These are phyloP conservation scores for Blumeria hordei DNA, from an alignment of 2,329 filamentous ascomycete genomes.

Conservation along the genomic window DNA sequence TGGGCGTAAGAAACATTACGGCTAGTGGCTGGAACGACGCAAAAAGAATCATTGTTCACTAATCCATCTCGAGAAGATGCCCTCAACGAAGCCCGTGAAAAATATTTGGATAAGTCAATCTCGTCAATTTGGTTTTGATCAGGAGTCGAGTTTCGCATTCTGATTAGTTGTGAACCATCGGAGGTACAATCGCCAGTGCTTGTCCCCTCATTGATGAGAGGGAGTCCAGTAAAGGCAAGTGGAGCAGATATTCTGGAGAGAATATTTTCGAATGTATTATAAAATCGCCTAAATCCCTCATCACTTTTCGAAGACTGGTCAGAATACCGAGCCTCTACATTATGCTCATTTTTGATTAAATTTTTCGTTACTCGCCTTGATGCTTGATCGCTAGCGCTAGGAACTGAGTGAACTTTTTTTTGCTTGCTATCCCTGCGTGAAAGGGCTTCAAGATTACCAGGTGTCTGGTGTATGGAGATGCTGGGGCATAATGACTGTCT, in stretches of 20 bases:
- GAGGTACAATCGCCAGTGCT: constrained; percentile 13
- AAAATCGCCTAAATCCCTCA: constrained; percentile 74
- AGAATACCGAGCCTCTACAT: constrained; percentile 12
- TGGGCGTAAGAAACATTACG: constrained; percentile 84
- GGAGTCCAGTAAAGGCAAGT: constrained; percentile 77
- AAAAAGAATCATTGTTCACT: constrained; percentile 53
- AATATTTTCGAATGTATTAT: constrained; percentile 70
- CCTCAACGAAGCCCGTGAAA: constrained; percentile 63
- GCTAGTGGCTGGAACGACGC: constrained; percentile 77
- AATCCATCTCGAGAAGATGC: constrained; percentile 49
- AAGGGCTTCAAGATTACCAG: constrained; percentile 40
- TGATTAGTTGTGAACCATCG: constrained; percentile 17
- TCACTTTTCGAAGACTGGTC: constrained; percentile 21
- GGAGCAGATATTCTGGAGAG: constrained; percentile 78
- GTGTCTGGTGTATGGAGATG: constrained; percentile 47
- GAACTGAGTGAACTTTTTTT: constrained; percentile 27
- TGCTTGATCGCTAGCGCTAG: constrained; percentile 18
- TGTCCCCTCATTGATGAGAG: constrained; percentile 32
- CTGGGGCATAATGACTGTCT: constrained; percentile 47
- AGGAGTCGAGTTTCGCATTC: constrained; percentile 8
- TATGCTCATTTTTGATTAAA: constrained; percentile 18
- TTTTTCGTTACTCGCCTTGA: constrained; percentile 21
- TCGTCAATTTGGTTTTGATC: constrained; percentile 21
- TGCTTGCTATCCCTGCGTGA: constrained; percentile 25
- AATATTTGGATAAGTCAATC: constrained; percentile 61